These are phyloP conservation scores for Dalbergia cochinchinensis DNA, from an alignment of 306 rosid species.

Conservation along the genomic window DNA sequence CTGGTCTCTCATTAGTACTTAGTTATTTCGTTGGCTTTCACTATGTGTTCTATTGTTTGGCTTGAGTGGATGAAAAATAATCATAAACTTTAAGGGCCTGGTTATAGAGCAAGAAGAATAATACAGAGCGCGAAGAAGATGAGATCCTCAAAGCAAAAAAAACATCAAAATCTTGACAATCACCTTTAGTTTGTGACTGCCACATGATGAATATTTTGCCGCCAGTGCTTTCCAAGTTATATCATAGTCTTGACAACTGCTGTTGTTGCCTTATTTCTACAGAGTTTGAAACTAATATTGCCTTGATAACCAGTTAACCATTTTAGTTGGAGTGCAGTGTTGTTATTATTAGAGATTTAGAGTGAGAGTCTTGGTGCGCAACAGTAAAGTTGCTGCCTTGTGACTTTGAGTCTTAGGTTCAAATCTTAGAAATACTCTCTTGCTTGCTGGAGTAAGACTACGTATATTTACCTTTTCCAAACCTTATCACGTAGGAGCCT, in stretches of 20 bases:
- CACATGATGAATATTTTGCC: background rate
- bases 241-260: constrained; percentile 12
- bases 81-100: constrained; percentile 30
- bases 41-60: constrained; percentile 20
- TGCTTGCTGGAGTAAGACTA: no score
- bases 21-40: constrained; percentile 5
- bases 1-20: constrained; percentile 2
- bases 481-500: no score
- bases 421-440: no score
- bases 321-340: constrained; percentile 3
- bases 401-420: no score
- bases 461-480: no score
- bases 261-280: constrained; percentile 8
- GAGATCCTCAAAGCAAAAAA: no score
- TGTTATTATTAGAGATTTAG: no score
- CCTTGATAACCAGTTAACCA: background rate
- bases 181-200: background rate
- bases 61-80: constrained; percentile 11
- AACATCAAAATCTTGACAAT: no score
- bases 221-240: background rate
- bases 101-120: background rate
- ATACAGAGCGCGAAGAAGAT: no score
- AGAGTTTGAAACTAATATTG: constrained; percentile 3
- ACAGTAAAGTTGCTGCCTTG: no score
- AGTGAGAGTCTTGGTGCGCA: no score